A percentile compares a stretch with the other conserved stretches of the same genome.
These are phyloP conservation scores for Rehmannia glutinosa DNA, from an alignment of 257 asterid genomes.

Conservation along the genomic window DNA sequence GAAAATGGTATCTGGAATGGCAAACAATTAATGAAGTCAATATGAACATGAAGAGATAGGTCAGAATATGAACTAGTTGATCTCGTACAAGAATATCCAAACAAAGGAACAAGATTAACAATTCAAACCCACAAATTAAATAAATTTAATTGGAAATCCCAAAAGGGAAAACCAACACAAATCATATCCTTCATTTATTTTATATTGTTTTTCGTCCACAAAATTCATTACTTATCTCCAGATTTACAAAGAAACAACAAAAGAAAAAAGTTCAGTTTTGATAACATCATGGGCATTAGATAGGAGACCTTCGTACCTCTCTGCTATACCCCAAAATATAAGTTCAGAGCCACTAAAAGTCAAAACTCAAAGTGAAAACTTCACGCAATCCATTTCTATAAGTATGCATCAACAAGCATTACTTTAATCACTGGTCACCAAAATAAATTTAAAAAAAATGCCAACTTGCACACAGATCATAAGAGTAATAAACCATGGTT, in stretches of 20 bases:
- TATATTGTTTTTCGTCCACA: not conserved
- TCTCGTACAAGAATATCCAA: not conserved
- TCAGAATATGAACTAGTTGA: not conserved
- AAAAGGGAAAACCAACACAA: not conserved
- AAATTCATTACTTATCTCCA: not conserved
- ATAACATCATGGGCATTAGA: not conserved
- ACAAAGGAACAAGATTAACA: not conserved
- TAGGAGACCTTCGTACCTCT: not conserved
- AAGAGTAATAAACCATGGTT: not conserved
- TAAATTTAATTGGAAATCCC: not conserved
- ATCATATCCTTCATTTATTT: not conserved
- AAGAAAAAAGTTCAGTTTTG: not conserved
- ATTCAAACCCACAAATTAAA: not conserved
- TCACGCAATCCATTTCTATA: not conserved
- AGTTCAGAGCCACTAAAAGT: slow-evolving; percentile 1
- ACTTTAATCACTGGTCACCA: not conserved
- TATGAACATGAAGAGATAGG: not conserved
- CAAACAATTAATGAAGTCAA: slow-evolving; percentile 10
- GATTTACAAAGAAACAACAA: not conserved
- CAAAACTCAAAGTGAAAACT: not conserved
- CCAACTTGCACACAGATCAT: slow-evolving; percentile 15
- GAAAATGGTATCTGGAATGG: slow-evolving; percentile 27
- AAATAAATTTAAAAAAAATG: slow-evolving; percentile 7
- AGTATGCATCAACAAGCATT: not conserved
- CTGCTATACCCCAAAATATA: not conserved